These are phyloP conservation scores for Mrakia blollopis DNA, from an alignment of 768 basidiomycete species.

Conservation along the genomic window DNA sequence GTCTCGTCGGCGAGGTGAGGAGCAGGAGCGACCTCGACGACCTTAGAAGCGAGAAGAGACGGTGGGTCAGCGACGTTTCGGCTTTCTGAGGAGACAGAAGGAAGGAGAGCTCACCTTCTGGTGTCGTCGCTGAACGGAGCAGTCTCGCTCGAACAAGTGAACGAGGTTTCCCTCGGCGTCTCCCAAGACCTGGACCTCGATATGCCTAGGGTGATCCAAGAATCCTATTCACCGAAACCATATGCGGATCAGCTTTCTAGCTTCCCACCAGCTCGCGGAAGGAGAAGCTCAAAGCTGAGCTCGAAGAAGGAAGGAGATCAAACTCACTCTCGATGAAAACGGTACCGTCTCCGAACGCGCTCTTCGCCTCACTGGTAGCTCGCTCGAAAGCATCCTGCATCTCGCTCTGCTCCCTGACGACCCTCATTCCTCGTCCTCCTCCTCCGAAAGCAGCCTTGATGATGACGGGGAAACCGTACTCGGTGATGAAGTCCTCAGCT, in stretches of 20 bases:
- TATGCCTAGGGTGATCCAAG: slow-evolving; percentile 91
- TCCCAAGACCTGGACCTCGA: slow-evolving; percentile 92
- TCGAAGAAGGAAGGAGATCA: background rate
- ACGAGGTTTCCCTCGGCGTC: slow-evolving; percentile 90
- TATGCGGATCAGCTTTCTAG: background rate
- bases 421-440: slow-evolving; percentile 98
- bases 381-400: slow-evolving; percentile 86
- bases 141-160: slow-evolving; percentile 98
- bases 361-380: slow-evolving; percentile 89
- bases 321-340: slow-evolving; percentile 87
- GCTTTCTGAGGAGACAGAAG: background rate
- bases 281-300: background rate
- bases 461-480: slow-evolving; percentile 97
- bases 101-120: slow-evolving; percentile 57
- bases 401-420: slow-evolving; percentile 87
- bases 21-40: slow-evolving; percentile 97
- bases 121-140: slow-evolving; percentile 94
- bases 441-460: slow-evolving; percentile 99
- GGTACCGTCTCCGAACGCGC: slow-evolving; percentile 96
- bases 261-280: background rate
- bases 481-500: slow-evolving; percentile 82
- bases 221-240: slow-evolving; percentile 36
- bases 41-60: slow-evolving; percentile 42
- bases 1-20: slow-evolving; percentile 87
- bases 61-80: background rate